Conservation (phyloP, 805 yeast genomes). For the Metschnikowia kunwiensis region DNA sequence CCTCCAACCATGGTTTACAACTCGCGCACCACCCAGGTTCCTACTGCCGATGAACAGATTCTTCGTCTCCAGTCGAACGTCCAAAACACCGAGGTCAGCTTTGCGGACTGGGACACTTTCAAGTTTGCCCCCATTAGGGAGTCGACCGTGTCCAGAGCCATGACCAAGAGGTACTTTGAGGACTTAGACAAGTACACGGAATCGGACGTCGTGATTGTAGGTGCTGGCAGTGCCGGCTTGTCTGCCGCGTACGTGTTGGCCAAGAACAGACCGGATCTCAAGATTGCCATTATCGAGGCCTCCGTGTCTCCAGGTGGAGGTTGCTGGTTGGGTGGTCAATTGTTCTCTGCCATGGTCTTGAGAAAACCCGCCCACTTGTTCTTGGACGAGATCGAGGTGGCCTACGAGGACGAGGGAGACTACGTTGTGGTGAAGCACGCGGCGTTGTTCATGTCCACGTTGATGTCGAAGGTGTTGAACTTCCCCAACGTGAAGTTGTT, state of each 20-base stretch:
- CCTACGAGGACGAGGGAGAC: conserved; percentile 76
- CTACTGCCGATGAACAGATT: conserved; percentile 4
- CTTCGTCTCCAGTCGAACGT: conserved; percentile 18
- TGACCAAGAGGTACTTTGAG: conserved; percentile 70
- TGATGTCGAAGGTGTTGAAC: conserved; percentile 62
- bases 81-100: conserved; percentile 24
- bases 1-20: conserved; percentile 17
- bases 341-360: conserved; percentile 74
- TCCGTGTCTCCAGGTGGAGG: conserved; percentile 81
- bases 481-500: conserved; percentile 74
- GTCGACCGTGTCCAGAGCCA: conserved; percentile 75
- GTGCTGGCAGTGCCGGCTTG: conserved; percentile 77
- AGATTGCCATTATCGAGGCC: conserved; percentile 71
- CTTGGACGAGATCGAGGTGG: conserved; percentile 59
- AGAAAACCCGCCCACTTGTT: conserved; percentile 76
- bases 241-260: conserved; percentile 75
- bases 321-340: conserved; percentile 73
- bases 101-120: conserved; percentile 66
- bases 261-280: conserved; percentile 70
- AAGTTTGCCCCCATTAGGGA: conserved; percentile 71
- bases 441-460: conserved; percentile 69
- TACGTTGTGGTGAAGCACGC: conserved; percentile 80
- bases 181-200: conserved; percentile 74
- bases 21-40: conserved; percentile 17
- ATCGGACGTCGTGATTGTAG: conserved; percentile 69